phyloP scores from a whole-genome alignment of 1,139 yeast genomes.

The Blastobotrys persicus region DNA sequence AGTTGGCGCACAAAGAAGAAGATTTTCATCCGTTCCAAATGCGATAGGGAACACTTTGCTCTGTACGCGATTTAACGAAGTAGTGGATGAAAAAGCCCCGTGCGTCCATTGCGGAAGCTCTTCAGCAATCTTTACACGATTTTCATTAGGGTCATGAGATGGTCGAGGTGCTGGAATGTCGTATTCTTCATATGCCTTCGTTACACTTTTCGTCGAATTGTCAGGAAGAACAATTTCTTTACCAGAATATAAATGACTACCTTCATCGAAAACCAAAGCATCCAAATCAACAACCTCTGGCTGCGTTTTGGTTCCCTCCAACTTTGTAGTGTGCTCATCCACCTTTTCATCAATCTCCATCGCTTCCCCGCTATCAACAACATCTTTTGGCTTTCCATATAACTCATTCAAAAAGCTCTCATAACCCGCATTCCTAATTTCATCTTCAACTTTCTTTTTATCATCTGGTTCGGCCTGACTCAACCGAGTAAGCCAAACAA shows the following conservation, averaged over 20 bases:
- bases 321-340: not conserved
- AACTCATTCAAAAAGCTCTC: constrained; percentile 35
- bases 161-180: constrained; percentile 77
- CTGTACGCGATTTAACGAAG: constrained; percentile 74
- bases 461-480: constrained; percentile 41
- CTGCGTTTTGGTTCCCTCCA: constrained; percentile 16
- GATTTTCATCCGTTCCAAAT: constrained; percentile 64
- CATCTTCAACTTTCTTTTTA: constrained; percentile 35
- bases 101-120: constrained; percentile 82
- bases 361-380: constrained; percentile 31
- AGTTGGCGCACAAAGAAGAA: constrained; percentile 92
- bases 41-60: constrained; percentile 79
- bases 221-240: constrained; percentile 71
- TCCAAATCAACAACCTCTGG: constrained; percentile 66
- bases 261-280: constrained; percentile 65
- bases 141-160: constrained; percentile 40
- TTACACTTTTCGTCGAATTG: constrained; percentile 76
- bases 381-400: constrained; percentile 25
- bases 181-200: constrained; percentile 77
- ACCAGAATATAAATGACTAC: constrained; percentile 64
- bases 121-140: constrained; percentile 52
- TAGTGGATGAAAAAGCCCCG: constrained; percentile 61
- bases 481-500: constrained; percentile 55
- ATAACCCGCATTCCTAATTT: constrained; percentile 39
- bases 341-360: constrained; percentile 33